Evolutionary conservation across 805 yeast genomes (phyloP), one percentile per base, ranked within the genome.

Genomic region (Candida parachauliodes): DNA sequence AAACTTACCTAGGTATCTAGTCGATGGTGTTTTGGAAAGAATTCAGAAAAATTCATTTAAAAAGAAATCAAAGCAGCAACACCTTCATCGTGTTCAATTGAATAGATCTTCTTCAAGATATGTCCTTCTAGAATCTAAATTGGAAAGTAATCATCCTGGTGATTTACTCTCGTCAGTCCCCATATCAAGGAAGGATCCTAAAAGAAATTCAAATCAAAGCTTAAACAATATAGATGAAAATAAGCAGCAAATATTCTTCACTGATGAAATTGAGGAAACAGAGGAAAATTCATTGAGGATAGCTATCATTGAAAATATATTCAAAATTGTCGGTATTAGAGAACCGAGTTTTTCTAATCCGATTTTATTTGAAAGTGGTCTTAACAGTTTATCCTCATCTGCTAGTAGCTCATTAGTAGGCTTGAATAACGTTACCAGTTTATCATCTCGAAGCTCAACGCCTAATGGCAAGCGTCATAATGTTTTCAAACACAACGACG

Each of bases 101-200:
- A 30, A 29, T 15, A 29, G 44, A 22, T 45, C 57, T 2, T 45
- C 60, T 1, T 62, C 70, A 4, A 44, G 75, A 60, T 58, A 65
- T 31, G 73, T 68, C 14, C 52, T 63, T 3, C 59, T 83, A 24
- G 76, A 72, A 18, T 70, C 84, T 1, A 63, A 81, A 34, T 72
- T 54, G 3, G 64, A 74, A 37, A 60, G 75, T 3, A 64, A 80
- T 12, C 87, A 83, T 50, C 95, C 96, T 0, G 96, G 96, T 20
- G 95, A 88, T 54, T 65, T 88, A 36, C 60, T 88, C 8, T 83
- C 95, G 0, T 84, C 83, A 38, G 95, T 82, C 1, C 93, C 95
- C 1, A 55, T 84, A 6, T 71, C 82, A 1, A 22, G 40, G 26
- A 28, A 5, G 9, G 32, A 36, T 24, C 28, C 18, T 3, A 8